These are phyloP conservation scores for Friedmanniomyces simplex DNA, from an alignment of 495 filamentous ascomycete species.

Conservation along the genomic window DNA sequence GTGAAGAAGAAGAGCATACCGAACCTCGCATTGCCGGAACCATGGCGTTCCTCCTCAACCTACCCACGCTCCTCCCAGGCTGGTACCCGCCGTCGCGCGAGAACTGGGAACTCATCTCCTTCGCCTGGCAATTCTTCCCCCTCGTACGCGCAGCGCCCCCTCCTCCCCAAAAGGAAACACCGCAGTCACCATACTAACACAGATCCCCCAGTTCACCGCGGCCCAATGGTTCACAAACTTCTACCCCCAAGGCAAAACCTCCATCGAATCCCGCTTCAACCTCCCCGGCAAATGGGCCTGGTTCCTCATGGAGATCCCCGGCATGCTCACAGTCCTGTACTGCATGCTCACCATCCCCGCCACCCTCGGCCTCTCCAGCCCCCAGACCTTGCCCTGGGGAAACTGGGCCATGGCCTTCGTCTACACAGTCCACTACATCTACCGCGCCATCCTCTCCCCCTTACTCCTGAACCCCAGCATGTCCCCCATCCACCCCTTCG, in stretches of 20 bases:
- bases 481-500: conserved; percentile 62
- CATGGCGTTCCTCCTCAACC: background rate
- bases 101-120: conserved; percentile 38
- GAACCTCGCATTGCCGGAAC: background rate
- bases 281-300: conserved; percentile 80
- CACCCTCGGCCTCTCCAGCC: conserved; percentile 33
- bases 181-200: background rate
- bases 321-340: conserved; percentile 67
- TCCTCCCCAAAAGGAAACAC: background rate
- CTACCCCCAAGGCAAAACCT: conserved; percentile 68
- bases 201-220: conserved; percentile 29
- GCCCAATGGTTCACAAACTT: conserved; percentile 35
- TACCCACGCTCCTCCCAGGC: conserved; percentile 28
- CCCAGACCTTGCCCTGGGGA: conserved; percentile 46
- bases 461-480: conserved; percentile 74
- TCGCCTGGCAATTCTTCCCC: conserved; percentile 39
- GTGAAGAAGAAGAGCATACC: too few relatives aligned
- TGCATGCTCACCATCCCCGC: conserved; percentile 56
- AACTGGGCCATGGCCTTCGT: conserved; percentile 57
- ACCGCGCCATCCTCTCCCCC: conserved; percentile 76
- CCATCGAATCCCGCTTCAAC: conserved; percentile 59
- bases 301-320: conserved; percentile 75
- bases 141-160: conserved; percentile 25
- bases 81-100: conserved; percentile 41
- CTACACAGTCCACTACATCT: conserved; percentile 69